Percentiles rank a stretch among this genome's conserved stretches.
phyloP scores from a whole-genome alignment of 2,329 filamentous ascomycete species.

The Rosellinia necatrix region DNA sequence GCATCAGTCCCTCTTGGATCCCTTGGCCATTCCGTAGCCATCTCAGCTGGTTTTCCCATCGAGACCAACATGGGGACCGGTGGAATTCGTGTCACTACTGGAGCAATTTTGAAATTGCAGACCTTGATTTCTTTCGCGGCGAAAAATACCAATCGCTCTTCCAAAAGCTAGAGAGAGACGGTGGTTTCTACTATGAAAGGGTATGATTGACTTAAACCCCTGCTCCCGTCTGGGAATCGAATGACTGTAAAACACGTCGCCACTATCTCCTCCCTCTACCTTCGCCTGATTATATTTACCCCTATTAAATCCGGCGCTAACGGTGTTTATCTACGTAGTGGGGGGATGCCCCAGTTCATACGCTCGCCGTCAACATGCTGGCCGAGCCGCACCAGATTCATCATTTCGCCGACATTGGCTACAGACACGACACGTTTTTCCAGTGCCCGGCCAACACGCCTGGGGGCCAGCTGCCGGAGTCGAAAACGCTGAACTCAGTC shows the following conservation, averaged over 20 bases:
- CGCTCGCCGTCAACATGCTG: conserved; percentile 49
- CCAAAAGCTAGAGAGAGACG: conserved; percentile 45
- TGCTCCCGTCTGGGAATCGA: not conserved
- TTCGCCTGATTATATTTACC: not conserved
- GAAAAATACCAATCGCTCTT: conserved; percentile 48
- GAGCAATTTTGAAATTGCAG: conserved; percentile 54
- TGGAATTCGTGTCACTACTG: conserved; percentile 54
- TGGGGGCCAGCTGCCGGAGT: conserved; percentile 44
- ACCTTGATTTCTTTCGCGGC: conserved; percentile 50
- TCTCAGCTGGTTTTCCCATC: conserved; percentile 45
- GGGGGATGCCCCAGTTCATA: conserved; percentile 52
- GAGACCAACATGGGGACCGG: conserved; percentile 45
- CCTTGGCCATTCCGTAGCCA: conserved; percentile 47
- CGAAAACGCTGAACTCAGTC: conserved; percentile 36
- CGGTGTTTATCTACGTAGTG: conserved; percentile 37
- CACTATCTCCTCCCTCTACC: not conserved
- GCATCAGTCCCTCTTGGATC: conserved; percentile 46
- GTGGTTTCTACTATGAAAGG: conserved; percentile 51
- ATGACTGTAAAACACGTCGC: not conserved
- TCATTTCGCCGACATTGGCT: conserved; percentile 51
- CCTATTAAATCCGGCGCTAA: conserved; percentile 3
- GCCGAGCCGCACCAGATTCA: conserved; percentile 48
- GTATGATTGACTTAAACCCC: conserved; percentile 32
- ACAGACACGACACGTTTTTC: conserved; percentile 46
- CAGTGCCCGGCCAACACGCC: conserved; percentile 45